Conservation (phyloP, 78 protist species). For the Anaeramoeba flamelloides region DNA sequence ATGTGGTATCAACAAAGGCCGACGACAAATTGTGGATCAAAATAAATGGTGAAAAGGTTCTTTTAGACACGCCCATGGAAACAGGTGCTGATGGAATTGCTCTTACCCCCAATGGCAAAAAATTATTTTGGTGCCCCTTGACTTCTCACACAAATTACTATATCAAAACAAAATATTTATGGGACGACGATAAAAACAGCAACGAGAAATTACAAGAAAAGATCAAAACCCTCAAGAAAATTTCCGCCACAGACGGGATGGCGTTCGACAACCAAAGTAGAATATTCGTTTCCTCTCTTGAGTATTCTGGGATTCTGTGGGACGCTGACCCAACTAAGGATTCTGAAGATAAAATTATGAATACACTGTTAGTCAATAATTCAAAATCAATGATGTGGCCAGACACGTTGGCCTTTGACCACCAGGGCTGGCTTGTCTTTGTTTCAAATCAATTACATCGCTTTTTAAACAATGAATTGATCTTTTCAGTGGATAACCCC, state of each 20-base stretch:
- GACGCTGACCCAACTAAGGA: neutral
- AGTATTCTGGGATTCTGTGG: neutral
- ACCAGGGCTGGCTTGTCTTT: neutral
- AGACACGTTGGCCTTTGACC: constrained; percentile 5
- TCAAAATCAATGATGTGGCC: constrained; percentile 5
- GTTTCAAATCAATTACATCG: constrained; percentile 3
- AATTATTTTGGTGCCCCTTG: neutral
- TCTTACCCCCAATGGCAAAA: neutral
- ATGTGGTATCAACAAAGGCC: no score
- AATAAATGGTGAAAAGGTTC: neutral
- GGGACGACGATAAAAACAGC: neutral
- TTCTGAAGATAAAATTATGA: no score
- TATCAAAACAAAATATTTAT: neutral
- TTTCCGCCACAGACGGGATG: neutral
- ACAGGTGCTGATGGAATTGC: constrained; percentile 13
- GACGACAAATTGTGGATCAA: no score
- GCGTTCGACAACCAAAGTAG: neutral
- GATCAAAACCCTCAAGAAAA: neutral
- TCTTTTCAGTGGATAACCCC: neutral
- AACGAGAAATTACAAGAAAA: neutral
- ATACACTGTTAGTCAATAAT: no score
- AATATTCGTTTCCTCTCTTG: neutral
- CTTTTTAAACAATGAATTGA: neutral
- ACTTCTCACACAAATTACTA: neutral
- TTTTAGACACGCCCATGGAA: neutral